Base-by-base conservation (phyloP, 495 filamentous ascomycete species). In the Aspergillus asperescens region DNA sequence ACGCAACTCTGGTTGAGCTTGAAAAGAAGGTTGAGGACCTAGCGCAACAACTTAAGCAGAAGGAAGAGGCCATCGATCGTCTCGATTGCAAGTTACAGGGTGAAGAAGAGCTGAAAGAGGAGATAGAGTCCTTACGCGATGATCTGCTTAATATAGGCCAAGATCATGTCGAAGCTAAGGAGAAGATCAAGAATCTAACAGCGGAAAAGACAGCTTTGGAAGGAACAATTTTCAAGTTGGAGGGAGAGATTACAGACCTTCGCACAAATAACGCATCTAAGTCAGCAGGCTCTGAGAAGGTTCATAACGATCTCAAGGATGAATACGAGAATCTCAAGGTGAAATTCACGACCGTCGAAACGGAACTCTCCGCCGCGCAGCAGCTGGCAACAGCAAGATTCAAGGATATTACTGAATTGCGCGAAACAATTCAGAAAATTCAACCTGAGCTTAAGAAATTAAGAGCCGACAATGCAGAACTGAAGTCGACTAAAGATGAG, bases 381-480 rank as follows among this genome's bases (percentile, higher is more conserved):
- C 83, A 94, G 63, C 73, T 97, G 16, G 90, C 93, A 1, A 81
- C 90, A 40, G 81, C 81, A 23, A 79, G 94, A 7, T 97, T 89
- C 70, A 95, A 91, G 62, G 90, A 96, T 50, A 69, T 96, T 2
- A 86, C 84, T 0, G 88, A 95, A 31, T 68, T 93, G 38, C 73
- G 84, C 25, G 83, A 88, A 29, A 79, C 88, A 7, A 70, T 96
- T 8, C 85, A 92, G 46, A 95, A 91, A 61, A 73, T 85, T 8
- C 89, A 96, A 56, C 88, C 90, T 1, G 93, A 98, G 66, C 74
- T 97, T 16, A 81, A 79, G 55, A 80, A 75, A 15, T 70, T 96
- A 7, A 81, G 88, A 7, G 79, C 80, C 31, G 93, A 97, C 54
- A 84, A 85, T 29, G 77, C 83, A 0, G 80, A 84, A 10, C 70